These are phyloP conservation scores for Vigna angularis DNA, from an alignment of 306 rosid genomes.

Conservation along the genomic window DNA sequence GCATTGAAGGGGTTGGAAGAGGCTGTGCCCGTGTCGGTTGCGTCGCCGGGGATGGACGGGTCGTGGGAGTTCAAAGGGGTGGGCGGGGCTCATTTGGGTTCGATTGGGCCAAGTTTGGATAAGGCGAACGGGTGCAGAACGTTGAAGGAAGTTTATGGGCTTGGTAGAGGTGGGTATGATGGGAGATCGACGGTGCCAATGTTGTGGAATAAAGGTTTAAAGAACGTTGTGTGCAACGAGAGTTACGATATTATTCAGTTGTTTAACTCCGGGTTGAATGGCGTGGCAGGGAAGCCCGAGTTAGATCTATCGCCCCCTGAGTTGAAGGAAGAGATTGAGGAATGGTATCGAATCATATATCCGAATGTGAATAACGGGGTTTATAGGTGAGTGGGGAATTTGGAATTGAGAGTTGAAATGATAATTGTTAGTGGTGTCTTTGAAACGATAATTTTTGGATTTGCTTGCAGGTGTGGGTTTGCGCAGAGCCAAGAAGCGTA, in stretches of 20 bases:
- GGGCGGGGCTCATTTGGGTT: neutral
- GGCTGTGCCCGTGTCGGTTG: constrained; percentile 73
- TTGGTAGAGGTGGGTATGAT: constrained; percentile 67
- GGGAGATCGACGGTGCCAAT: constrained; percentile 88
- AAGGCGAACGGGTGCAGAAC: constrained; percentile 64
- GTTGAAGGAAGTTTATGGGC: constrained; percentile 73
- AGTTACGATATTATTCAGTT: constrained; percentile 75
- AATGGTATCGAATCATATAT: constrained; percentile 79
- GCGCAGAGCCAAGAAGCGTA: constrained; percentile 94
- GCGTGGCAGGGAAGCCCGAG: constrained; percentile 62
- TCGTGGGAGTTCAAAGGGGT: constrained; percentile 74
- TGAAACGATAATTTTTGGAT: neutral
- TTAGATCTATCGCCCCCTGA: constrained; percentile 74
- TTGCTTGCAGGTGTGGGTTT: constrained; percentile 79
- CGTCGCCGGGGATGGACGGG: constrained; percentile 79
- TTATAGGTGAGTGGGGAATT: constrained; percentile 57
- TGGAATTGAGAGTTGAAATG: neutral
- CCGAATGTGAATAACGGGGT: constrained; percentile 92
- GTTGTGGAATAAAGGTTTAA: constrained; percentile 66
- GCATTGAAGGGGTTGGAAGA: constrained; percentile 82
- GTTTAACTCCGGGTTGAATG: constrained; percentile 75
- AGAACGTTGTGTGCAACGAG: constrained; percentile 81
- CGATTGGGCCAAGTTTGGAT: constrained; percentile 60
- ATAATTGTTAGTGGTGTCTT: neutral
- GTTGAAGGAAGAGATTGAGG: constrained; percentile 68